Percentiles rank a stretch among this genome's conserved stretches.
phyloP scores from a whole-genome alignment of 1,139 yeast species.

The Lodderomyces beijingensis region DNA sequence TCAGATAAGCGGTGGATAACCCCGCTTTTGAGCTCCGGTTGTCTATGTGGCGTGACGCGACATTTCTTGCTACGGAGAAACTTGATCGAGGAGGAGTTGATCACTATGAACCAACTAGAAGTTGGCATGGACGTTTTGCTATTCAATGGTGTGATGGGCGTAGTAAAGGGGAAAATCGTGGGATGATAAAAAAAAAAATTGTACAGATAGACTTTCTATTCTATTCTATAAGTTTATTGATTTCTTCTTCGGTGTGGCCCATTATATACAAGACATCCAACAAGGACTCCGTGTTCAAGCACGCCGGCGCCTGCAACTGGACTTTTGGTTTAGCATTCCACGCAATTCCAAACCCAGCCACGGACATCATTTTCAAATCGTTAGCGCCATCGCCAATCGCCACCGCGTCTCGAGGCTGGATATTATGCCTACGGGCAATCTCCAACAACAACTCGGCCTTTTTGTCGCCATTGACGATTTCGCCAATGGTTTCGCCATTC shows the following conservation, averaged over 20 bases:
- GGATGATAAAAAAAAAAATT: conserved; percentile 10
- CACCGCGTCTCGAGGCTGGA: conserved; percentile 55
- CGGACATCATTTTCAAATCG: conserved; percentile 88
- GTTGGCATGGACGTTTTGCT: conserved; percentile 66
- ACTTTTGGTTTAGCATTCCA: conserved; percentile 97
- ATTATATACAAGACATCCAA: conserved; percentile 74
- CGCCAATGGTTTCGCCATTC: conserved; percentile 60
- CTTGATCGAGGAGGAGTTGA: conserved; percentile 50
- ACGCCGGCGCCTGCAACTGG: conserved; percentile 74
- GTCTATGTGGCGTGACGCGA: conserved; percentile 82
- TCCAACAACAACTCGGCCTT: conserved; percentile 72
- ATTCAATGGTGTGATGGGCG: conserved; percentile 84
- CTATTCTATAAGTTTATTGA: conserved; percentile 23
- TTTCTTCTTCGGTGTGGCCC: conserved; percentile 67
- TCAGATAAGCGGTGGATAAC: conserved; percentile 63
- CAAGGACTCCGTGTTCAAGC: conserved; percentile 68
- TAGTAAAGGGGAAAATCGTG: conserved; percentile 54
- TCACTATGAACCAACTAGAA: conserved; percentile 41
- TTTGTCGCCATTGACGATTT: conserved; percentile 77
- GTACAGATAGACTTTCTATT: conserved; percentile 1
- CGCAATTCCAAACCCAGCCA: conserved; percentile 92
- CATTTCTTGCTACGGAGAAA: conserved; percentile 56
- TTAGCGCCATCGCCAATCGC: conserved; percentile 99
- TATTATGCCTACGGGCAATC: conserved; percentile 60
- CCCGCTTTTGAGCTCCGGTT: conserved; percentile 72